Conservation (phyloP, 306 rosid species). For the Coriaria nepalensis region DNA sequence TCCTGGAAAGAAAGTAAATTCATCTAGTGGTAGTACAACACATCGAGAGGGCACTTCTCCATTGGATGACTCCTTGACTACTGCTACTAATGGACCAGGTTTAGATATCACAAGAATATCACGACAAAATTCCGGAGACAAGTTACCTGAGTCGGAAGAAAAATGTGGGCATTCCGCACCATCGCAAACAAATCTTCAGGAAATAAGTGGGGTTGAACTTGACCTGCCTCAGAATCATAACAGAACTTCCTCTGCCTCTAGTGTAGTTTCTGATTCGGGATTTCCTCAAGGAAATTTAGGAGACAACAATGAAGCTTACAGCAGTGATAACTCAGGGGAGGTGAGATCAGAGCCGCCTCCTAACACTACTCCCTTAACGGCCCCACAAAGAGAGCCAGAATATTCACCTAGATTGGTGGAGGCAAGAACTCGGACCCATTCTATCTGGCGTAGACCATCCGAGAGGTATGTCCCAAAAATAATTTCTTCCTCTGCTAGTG, state of each 20-base stretch:
- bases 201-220: constrained; percentile 3
- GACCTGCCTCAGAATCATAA: constrained; percentile 11
- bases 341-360: constrained; percentile 34
- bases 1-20: constrained; percentile 3
- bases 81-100: constrained; percentile 10
- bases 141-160: constrained; percentile 1
- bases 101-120: constrained; percentile 2
- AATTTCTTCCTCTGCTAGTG: constrained; percentile 38
- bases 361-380: neutral
- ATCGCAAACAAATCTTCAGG: constrained; percentile 4
- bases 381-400: constrained; percentile 30
- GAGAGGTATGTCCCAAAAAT: constrained; percentile 66
- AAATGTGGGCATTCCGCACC: constrained; percentile 8
- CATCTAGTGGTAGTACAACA: constrained; percentile 1
- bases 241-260: constrained; percentile 9
- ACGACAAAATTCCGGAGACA: constrained; percentile 8
- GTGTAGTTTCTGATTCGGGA: constrained; percentile 10
- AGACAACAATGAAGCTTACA: constrained; percentile 39
- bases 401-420: constrained; percentile 33
- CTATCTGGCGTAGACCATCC: constrained; percentile 73
- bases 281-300: constrained; percentile 35
- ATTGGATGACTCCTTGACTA: constrained; percentile 8
- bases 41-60: constrained; percentile 10
- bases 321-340: constrained; percentile 55
- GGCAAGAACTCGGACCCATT: constrained; percentile 52